Base-by-base conservation (phyloP, 2,329 filamentous ascomycete genomes). In the Lomentospora prolificans region DNA sequence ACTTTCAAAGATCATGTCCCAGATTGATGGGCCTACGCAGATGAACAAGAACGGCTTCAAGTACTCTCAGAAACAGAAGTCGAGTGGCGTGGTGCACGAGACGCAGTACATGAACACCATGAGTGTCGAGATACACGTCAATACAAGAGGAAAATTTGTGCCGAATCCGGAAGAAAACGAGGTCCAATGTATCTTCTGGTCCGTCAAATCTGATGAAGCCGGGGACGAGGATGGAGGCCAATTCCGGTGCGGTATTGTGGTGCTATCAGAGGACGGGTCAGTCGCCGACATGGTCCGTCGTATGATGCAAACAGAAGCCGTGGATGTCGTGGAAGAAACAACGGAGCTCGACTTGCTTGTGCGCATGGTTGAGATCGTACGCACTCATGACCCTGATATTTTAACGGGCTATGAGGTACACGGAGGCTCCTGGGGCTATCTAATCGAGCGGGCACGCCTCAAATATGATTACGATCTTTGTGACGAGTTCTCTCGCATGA, bases 41-140 rank as follows among this genome's bases (percentile, higher is more conserved):
- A 87, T 80, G 65, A 88, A 89, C 63, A 85, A 82, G 58, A 78
- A 92, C 65, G 89, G 87, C 0, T 92, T 91, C 74, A 94, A 91
- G 66, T 95, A 88, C 67, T 90, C 87, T 0, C 90, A 91, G 61
- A 88, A 85, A 64, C 78, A 80, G 59, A 82, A 84, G 61, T 85
- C 85, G 1, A 87, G 85, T 0, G 90, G 84, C 61, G 84, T 95
- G 17, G 82, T 89, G 64, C 88, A 92, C 61, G 89, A 95, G 67
- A 84, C 83, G 2, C 88, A 94, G 62, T 95, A 96, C 67, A 97
- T 99, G 94, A 96, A 89, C 62, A 90, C 87, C 17, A 91, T 99
- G 89, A 95, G 90, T 61, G 70, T 99, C 5, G 94, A 99, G 66
- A 73, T 97, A 3, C 92, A 99, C 66, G 86, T 95, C 59, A 96